Evolutionary conservation across 352 stramenopile species (phyloP), one percentile per base, ranked within the genome.

Genomic region (Phytopythium cucurbitacearum): DNA sequence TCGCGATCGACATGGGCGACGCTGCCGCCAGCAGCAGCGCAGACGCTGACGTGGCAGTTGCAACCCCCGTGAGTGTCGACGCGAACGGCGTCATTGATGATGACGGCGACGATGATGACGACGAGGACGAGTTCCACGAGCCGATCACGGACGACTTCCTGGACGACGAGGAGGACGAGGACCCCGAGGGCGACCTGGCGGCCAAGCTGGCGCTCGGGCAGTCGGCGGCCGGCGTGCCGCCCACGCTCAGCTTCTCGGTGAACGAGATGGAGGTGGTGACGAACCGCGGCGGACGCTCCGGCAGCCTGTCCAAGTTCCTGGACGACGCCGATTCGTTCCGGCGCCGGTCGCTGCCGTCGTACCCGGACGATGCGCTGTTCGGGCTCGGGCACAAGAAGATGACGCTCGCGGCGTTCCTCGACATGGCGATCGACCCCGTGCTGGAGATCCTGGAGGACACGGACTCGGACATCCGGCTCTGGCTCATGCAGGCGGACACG

Each of bases 191-290:
- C 13, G 46, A 33, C 4, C 45, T 60, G 8, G 60, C 72, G n/a
- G 47, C 46, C 9, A 40, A 41, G 2, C 38, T 66, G 28, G 1
- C 21, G 28, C 51, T 62, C 12, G 57, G 67, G 37, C 57, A 65
- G 52, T n/a, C 51, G 21, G 41, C 28, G 16, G 12, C 51, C 7
- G 39, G 53, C n/a, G 73, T 87, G 1, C 73, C 76, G 7, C 62
- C 76, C 1, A 89, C 81, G 3, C 80, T 91, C 57, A 85, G 62
- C 44, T 91, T 88, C 58, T 85, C 76, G 0, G 71, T 91, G 42
- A 90, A 91, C 60, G 81, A 91, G 56, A 91, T 91, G 78, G 81
- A 91, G 47, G 79, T 90, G 36, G 81, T 90, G 46, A 89, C 81
- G 6, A 91, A 87, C 62, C 76, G 81, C 53, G 77, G 71, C 34